phyloP scores from a whole-genome alignment of 345 rosid species.

The Triadica sebifera region DNA sequence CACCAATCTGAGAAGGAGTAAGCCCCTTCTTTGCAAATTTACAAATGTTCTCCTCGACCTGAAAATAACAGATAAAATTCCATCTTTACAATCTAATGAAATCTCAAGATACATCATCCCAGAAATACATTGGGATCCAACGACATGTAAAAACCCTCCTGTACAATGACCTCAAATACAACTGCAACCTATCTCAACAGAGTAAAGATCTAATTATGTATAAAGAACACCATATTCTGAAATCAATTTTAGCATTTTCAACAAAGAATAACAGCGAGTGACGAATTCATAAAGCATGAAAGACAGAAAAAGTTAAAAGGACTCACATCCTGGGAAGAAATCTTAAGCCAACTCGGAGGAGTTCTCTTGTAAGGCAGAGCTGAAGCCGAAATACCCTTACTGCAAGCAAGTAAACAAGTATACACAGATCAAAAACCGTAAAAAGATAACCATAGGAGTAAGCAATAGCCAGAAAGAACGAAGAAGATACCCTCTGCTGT shows the following conservation, averaged over 20 bases:
- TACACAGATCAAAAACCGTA: background rate
- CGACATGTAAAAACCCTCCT: background rate
- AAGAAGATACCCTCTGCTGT: constrained; percentile 55
- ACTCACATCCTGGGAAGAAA: constrained; percentile 59
- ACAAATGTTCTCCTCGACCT: constrained; percentile 36
- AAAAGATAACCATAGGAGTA: background rate
- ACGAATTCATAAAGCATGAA: background rate
- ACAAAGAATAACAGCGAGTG: background rate
- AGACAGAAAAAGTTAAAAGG: background rate
- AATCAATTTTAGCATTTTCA: background rate
- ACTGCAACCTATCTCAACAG: background rate
- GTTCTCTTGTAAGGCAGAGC: constrained; percentile 87
- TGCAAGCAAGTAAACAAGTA: constrained; percentile 9
- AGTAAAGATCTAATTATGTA: background rate
- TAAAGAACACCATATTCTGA: background rate
- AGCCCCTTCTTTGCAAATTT: constrained; percentile 37
- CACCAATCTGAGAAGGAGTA: constrained; percentile 37
- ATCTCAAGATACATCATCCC: background rate
- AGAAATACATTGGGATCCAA: background rate
- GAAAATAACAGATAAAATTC: background rate
- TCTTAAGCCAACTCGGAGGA: constrained; percentile 79
- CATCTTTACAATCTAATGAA: background rate
- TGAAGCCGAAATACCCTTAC: constrained; percentile 87
- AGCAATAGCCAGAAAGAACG: too few species aligned
- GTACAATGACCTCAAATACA: background rate